Percentiles rank a stretch among this genome's conserved stretches.
Conservation (phyloP, 805 yeast genomes). For the Candida multigemmis region DNA sequence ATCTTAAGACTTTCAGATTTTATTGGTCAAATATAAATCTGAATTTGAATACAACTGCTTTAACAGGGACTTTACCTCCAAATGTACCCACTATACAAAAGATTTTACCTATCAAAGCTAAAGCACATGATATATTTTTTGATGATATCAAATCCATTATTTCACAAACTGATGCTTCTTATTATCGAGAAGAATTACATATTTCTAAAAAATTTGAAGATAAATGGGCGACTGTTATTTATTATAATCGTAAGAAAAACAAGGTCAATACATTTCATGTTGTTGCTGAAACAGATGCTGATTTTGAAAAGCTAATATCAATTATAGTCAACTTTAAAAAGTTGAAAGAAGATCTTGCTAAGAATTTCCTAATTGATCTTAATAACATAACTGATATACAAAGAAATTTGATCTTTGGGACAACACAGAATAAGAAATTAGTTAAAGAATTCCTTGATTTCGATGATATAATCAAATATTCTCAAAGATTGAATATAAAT, state of each 20-base stretch:
- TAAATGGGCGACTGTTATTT: conserved; percentile 77
- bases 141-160: conserved; percentile 60
- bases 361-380: conserved; percentile 37
- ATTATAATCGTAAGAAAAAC: conserved; percentile 46
- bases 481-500: conserved; percentile 64
- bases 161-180: conserved; percentile 63
- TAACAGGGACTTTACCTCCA: conserved; percentile 7
- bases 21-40: conserved; percentile 46
- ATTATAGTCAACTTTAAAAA: conserved; percentile 55
- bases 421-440: conserved; percentile 9
- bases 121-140: conserved; percentile 23
- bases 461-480: conserved; percentile 57
- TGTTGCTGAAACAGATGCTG: conserved; percentile 56
- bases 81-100: background rate
- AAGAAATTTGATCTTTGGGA: conserved; percentile 14
- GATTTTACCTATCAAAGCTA: background rate
- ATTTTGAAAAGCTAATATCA: conserved; percentile 45
- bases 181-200: conserved; percentile 79
- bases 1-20: conserved; percentile 44
- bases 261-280: conserved; percentile 75
- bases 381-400: conserved; percentile 24
- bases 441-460: conserved; percentile 37
- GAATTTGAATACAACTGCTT: conserved; percentile 39
- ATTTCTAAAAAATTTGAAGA: conserved; percentile 55
- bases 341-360: conserved; percentile 55